Evolutionary conservation across 2,329 filamentous ascomycete genomes (phyloP), one percentile per base, ranked within the genome.

Genomic region (Fusarium nematophilum): DNA sequence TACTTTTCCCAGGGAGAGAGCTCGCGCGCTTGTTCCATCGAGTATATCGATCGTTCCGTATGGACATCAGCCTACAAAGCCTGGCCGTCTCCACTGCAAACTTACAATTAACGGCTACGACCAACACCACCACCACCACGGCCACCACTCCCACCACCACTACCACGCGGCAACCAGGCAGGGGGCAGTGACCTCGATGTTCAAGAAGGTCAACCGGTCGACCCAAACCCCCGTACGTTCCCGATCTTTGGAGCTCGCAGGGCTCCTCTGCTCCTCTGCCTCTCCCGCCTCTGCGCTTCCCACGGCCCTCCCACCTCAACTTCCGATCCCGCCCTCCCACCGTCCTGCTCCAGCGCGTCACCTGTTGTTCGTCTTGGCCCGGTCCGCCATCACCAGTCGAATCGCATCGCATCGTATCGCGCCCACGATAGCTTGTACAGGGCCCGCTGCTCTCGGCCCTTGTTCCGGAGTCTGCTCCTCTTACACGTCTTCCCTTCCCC

Each of bases 111-210:
- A 59, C 55, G 31, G 43, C 50, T 42, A 59, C 49, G 56, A 53
- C 59, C 61, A 66, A 44, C 59, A 63, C 57, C 57, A 64, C 64
- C 64, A 60, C 62, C 53, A 62, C 65, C 65, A 68, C 62, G 65
- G 66, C 62, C 60, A 47, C 62, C 62, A 66, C 62, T 55, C 66
- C 65, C 42, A 60, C 55, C 48, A 53, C 59, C 62, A 54, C 57
- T 50, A 50, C 65, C 63, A 68, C 59, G 55, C 54, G 64, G 59
- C 62, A 68, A 60, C 63, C 57, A 54, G 53, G 51, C 63, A 68
- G 65, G 65, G 65, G 65, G 51, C 52, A 52, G 52, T 56, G 45
- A 49, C 52, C 40, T 67, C 59, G 50, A 67, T 67, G 65, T 56
- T 59, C 48, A 36, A 52, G 43, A 39, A 66, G 50, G 34, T 49